phyloP scores from a whole-genome alignment of 2,329 filamentous ascomycete genomes.

The Metarhizium album region DNA sequence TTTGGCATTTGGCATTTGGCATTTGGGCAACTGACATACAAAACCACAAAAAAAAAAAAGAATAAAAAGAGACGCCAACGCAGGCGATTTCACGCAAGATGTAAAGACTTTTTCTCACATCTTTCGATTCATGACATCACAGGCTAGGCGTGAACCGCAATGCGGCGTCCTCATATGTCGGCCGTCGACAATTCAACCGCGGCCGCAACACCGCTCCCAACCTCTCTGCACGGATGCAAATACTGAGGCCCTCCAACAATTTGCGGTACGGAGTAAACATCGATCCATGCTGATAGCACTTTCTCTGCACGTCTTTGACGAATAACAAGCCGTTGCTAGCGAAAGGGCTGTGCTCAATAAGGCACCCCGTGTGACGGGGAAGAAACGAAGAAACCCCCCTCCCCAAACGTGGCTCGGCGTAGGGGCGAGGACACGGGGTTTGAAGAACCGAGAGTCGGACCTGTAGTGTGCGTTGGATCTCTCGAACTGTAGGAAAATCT shows the following conservation, averaged over 20 bases:
- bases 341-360: background rate
- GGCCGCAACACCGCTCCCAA: background rate
- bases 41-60: background rate
- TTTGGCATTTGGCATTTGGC: background rate
- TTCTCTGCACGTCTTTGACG: background rate
- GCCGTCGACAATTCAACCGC: background rate
- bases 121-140: too few relatives aligned
- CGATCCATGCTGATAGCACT: background rate
- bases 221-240: background rate
- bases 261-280: background rate
- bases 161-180: too few relatives aligned
- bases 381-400: too few relatives aligned
- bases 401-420: background rate
- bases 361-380: background rate
- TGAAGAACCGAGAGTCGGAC: background rate
- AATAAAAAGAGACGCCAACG: background rate
- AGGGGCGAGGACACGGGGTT: background rate
- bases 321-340: background rate
- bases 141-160: too few relatives aligned
- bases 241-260: too few relatives aligned
- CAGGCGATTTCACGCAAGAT: too few relatives aligned
- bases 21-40: background rate
- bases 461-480: background rate
- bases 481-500: background rate
- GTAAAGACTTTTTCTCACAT: too few relatives aligned